phyloP scores from a whole-genome alignment of 179 eudicot genomes.

The Beta macrorhiza region DNA sequence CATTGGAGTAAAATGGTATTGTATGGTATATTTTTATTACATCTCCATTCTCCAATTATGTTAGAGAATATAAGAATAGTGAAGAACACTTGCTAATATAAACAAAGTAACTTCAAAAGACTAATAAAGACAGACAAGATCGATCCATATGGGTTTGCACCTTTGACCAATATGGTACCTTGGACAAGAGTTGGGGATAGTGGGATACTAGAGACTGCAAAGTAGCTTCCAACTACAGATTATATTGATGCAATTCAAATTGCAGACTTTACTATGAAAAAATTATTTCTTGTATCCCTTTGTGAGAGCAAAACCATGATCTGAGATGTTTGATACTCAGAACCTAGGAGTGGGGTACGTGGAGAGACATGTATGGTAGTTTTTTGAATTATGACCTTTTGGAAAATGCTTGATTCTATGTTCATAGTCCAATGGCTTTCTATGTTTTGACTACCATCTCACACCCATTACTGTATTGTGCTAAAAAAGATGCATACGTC shows the following conservation, averaged over 20 bases:
- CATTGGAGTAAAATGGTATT: background rate
- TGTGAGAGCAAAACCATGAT: background rate
- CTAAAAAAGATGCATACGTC: conserved; percentile 2
- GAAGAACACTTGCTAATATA: background rate
- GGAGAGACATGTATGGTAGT: background rate
- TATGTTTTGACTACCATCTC: background rate
- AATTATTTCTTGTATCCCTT: background rate
- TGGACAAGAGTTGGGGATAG: background rate
- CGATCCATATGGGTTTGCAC: background rate
- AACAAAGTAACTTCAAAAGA: background rate
- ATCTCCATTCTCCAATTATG: background rate
- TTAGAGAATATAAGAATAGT: background rate
- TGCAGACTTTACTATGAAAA: background rate
- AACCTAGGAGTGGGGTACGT: background rate
- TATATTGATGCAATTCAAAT: background rate
- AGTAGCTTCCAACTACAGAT: background rate
- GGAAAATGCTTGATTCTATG: background rate
- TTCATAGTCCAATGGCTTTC: conserved; percentile 1
- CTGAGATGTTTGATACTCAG: background rate
- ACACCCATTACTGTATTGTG: background rate
- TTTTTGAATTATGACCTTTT: background rate
- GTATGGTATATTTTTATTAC: background rate
- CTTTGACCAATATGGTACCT: background rate
- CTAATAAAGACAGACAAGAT: background rate
- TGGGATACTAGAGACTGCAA: background rate